A percentile compares a stretch with the other conserved stretches of the same genome.
Conservation (phyloP, 805 yeast species). For the Yarrowia yakushimensis region DNA sequence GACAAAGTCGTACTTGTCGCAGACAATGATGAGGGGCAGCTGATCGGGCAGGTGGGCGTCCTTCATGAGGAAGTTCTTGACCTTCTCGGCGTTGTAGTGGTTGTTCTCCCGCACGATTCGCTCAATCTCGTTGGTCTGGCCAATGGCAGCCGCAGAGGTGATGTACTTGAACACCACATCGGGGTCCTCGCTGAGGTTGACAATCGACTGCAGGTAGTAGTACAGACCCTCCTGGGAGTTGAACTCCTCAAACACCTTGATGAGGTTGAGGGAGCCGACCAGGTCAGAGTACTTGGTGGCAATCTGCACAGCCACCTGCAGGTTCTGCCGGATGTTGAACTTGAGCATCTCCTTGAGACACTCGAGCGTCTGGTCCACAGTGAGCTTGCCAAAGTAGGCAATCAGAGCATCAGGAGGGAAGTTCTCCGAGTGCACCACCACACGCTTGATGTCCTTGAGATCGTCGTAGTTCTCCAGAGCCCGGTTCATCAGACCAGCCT, state of each 20-base stretch:
- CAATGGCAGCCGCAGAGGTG: slow-evolving; percentile 86
- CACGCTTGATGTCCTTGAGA: slow-evolving; percentile 91
- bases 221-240: slow-evolving; percentile 90
- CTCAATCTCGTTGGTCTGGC: slow-evolving; percentile 91
- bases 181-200: slow-evolving; percentile 87
- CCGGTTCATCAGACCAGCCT: slow-evolving; percentile 92
- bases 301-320: slow-evolving; percentile 92
- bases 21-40: slow-evolving; percentile 91
- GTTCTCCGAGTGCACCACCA: slow-evolving; percentile 73
- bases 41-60: slow-evolving; percentile 93
- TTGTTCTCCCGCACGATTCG: slow-evolving; percentile 91
- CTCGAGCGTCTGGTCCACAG: slow-evolving; percentile 87
- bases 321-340: slow-evolving; percentile 73
- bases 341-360: slow-evolving; percentile 84
- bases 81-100: slow-evolving; percentile 94
- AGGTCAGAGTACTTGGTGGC: slow-evolving; percentile 95
- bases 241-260: slow-evolving; percentile 89
- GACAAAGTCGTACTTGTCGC: slow-evolving; percentile 86
- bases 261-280: slow-evolving; percentile 78
- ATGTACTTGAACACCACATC: slow-evolving; percentile 95
- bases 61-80: slow-evolving; percentile 84
- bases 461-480: slow-evolving; percentile 96
- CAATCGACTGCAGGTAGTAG: slow-evolving; percentile 89
- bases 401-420: slow-evolving; percentile 94
- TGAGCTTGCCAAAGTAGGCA: slow-evolving; percentile 84